phyloP scores from a whole-genome alignment of 2,329 filamentous ascomycete genomes.

The Gaeumannomyces tritici region DNA sequence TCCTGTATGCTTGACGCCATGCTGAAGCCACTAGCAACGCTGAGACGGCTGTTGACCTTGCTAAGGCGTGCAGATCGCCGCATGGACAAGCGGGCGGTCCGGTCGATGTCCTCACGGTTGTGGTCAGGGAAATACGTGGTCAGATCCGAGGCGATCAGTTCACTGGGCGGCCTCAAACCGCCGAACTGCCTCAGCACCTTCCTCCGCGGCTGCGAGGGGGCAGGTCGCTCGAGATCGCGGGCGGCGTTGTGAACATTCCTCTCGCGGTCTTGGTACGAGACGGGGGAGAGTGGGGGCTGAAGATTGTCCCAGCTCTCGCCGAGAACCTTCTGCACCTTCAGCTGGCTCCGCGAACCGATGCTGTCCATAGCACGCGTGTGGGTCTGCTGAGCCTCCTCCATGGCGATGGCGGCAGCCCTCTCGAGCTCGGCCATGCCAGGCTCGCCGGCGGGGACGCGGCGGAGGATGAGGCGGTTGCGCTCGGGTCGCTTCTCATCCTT shows the following conservation, averaged over 20 bases:
- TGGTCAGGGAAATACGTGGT: conserved; percentile 97
- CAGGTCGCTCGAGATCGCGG: conserved; percentile 47
- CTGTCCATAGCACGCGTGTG: conserved; percentile 54
- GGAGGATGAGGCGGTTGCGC: conserved; percentile 79
- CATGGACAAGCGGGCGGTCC: conserved; percentile 87
- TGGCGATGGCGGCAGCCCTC: conserved; percentile 77
- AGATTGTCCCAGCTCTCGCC: conserved; percentile 78
- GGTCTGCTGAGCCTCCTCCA: conserved; percentile 73
- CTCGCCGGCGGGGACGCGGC: conserved; percentile 86
- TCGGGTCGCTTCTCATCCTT: conserved; percentile 79
- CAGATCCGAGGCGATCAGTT: conserved; percentile 92
- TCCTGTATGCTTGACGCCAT: conserved; percentile 87
- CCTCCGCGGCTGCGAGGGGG: conserved; percentile 35
- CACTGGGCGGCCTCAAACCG: conserved; percentile 84
- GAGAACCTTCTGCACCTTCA: conserved; percentile 81
- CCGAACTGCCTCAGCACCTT: conserved; percentile 70
- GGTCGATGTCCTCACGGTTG: conserved; percentile 86
- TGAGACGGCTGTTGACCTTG: conserved; percentile 84
- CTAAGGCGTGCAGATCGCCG: conserved; percentile 84
- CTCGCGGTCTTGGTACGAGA: conserved; percentile 61
- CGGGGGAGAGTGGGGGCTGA: conserved; percentile 76
- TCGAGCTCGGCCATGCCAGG: conserved; percentile 81
- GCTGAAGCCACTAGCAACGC: conserved; percentile 88
- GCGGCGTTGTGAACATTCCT: conserved; percentile 53
- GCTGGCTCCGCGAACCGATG: conserved; percentile 67